Conservation (phyloP, 208 protist genomes). For the Trypanosoma vivax region DNA sequence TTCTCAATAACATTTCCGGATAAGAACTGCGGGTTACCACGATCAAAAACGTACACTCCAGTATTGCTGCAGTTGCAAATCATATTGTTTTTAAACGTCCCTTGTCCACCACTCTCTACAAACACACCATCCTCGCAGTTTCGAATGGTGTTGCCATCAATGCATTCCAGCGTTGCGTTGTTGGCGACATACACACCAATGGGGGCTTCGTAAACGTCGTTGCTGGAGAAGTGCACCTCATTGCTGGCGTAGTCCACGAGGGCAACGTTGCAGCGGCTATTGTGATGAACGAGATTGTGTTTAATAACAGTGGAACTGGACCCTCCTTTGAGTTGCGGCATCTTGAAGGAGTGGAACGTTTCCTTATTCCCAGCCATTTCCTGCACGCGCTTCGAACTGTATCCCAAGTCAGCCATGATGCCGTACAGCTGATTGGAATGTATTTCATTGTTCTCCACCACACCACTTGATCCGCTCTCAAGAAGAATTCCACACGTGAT, state of each 20-base stretch:
- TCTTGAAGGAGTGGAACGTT: neutral
- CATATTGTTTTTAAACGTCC: conserved; percentile 51
- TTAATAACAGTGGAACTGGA: conserved; percentile 15
- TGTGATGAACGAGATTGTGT: conserved; percentile 46
- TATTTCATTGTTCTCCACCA: conserved; percentile 68
- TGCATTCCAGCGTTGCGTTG: conserved; percentile 28
- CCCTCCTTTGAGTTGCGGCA: neutral
- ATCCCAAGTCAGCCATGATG: conserved; percentile 46
- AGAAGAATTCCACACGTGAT: conserved; percentile 61
- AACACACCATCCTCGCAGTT: conserved; percentile 69
- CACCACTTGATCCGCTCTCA: conserved; percentile 30
- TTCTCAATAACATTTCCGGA: conserved; percentile 52
- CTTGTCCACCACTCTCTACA: conserved; percentile 34
- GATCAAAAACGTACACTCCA: conserved; percentile 59
- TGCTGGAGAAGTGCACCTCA: conserved; percentile 30
- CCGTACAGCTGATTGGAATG: conserved; percentile 63
- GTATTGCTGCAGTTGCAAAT: conserved; percentile 54
- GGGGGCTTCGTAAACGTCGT: conserved; percentile 54
- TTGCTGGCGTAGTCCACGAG: conserved; percentile 25
- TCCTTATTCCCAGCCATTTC: conserved; percentile 15
- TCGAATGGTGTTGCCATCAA: conserved; percentile 52
- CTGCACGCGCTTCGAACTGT: conserved; percentile 28
- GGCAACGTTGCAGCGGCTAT: conserved; percentile 56
- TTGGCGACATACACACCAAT: conserved; percentile 60
- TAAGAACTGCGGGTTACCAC: conserved; percentile 39